Evolutionary conservation across 805 yeast species (phyloP), one percentile per base, ranked within the genome.

Genomic region (Kodamaea hsintzibuensis): DNA sequence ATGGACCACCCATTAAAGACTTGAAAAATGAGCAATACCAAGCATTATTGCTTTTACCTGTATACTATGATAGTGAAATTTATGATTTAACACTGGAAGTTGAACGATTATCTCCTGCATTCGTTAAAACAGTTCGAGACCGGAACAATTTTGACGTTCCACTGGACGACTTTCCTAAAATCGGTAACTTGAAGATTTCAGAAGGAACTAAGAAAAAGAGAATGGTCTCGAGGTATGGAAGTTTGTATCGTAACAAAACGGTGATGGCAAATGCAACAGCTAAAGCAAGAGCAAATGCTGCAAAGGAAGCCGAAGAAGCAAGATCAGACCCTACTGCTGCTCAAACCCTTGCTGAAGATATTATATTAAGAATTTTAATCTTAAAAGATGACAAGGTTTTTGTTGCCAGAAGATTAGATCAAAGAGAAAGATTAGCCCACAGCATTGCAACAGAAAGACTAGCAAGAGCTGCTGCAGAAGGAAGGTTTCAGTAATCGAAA

Each of bases 261-360:
- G 83, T 88, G 22, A 72, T 80, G 74, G 93, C 91, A 0, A 88
- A 85, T 61, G 86, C 91, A 8, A 84, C 91, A 18, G 78, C 83
- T 12, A 77, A 72, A 49, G 78, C 81, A 8, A 79, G 85, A 58
- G 78, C 76, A 7, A 70, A 71, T 45, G 70, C 70, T 10, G 63
- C 57, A 2, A 55, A 59, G 45, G 68, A 66, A 8, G 65, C 59
- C 1, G 53, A 55, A 45, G 48, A 62, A 53, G 57, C 56, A 46
- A 46, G 54, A 16, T 77, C 82, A 8, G 78, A 78, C 53, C 76
- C 76, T 67, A 62, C 71, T 5, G 65, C 72, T n/a, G 73, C 76
- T 0, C 77, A 75, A 50, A 67, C 73, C 1, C 60, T 66, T 3
- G 79, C 81, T 5, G 92, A 89, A 60, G 90, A 90, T 60, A 78